A percentile compares a stretch with the other conserved stretches of the same genome.
Evolutionary conservation across 225 moss, liverwort and hornwort genomes (phyloP).

Genomic region (Polytrichum commune): DNA sequence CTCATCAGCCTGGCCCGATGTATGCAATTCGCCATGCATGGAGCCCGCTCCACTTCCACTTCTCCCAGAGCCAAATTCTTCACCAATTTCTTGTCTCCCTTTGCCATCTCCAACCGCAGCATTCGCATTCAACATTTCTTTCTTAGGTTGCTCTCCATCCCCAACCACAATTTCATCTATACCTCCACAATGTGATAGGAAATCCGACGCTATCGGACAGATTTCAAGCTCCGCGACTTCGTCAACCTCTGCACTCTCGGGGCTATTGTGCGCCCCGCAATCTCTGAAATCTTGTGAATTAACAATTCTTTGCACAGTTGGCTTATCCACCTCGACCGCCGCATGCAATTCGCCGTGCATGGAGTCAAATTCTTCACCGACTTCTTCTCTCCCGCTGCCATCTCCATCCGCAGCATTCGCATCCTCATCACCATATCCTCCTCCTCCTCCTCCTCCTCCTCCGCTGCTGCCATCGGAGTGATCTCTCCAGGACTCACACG

Average conservation of each 20-base stretch:
- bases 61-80: too few relatives aligned
- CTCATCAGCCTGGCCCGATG: too few relatives aligned
- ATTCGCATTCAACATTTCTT: neutral
- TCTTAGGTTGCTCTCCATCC: neutral
- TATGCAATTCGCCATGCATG: slow-evolving; percentile 9
- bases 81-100: too few relatives aligned
- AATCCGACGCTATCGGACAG: too few relatives aligned
- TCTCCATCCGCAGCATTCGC: too few relatives aligned
- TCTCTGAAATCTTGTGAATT: neutral
- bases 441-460: neutral
- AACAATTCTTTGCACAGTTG: too few relatives aligned
- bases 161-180: too few relatives aligned
- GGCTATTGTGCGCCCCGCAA: slow-evolving; percentile 6
- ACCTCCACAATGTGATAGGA: too few relatives aligned
- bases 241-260: slow-evolving; percentile 28
- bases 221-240: slow-evolving; percentile 8
- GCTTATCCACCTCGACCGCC: too few relatives aligned
- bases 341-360: slow-evolving; percentile 4
- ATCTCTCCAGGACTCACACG: slow-evolving; percentile 19
- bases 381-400: too few relatives aligned
- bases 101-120: too few relatives aligned
- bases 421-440: slow-evolving; percentile 19
- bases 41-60: slow-evolving; percentile 4
- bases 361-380: neutral
- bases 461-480: neutral